Conservation (phyloP, 495 filamentous ascomycete genomes). For the Aspergillus incahuasiensis region DNA sequence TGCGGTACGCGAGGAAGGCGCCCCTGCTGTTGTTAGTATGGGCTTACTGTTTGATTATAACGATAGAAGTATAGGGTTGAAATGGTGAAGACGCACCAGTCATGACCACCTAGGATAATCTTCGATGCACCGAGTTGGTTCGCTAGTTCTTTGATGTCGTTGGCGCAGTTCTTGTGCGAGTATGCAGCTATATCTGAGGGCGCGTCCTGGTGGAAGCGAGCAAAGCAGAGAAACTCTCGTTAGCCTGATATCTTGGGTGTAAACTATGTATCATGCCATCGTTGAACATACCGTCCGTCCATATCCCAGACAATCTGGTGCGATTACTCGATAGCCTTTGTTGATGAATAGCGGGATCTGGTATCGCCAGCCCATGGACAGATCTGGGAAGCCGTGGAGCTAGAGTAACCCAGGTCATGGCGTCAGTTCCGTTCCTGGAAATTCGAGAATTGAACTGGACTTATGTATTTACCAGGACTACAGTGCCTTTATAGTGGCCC, state of each 20-base stretch:
- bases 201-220: conserved; percentile 43
- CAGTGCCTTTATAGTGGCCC: conserved; percentile 52
- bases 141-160: conserved; percentile 65
- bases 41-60: too few relatives aligned
- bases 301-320: conserved; percentile 77
- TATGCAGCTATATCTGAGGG: conserved; percentile 55
- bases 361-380: conserved; percentile 71
- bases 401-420: conserved; percentile 11
- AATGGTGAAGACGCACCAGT: conserved; percentile 61
- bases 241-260: neutral
- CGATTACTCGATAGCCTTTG: conserved; percentile 65
- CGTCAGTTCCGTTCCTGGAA: neutral
- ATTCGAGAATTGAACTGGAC: neutral
- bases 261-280: neutral
- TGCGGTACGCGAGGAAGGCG: conserved; percentile 54
- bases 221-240: neutral
- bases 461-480: conserved; percentile 52
- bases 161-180: conserved; percentile 61
- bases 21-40: too few relatives aligned
- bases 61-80: neutral
- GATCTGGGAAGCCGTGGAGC: conserved; percentile 66
- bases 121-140: conserved; percentile 49
- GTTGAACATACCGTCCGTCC: conserved; percentile 66
- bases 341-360: conserved; percentile 74
- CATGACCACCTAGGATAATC: conserved; percentile 78